Conservation (phyloP, 2,329 filamentous ascomycete species). For the Pseudogymnoascus sp. region DNA sequence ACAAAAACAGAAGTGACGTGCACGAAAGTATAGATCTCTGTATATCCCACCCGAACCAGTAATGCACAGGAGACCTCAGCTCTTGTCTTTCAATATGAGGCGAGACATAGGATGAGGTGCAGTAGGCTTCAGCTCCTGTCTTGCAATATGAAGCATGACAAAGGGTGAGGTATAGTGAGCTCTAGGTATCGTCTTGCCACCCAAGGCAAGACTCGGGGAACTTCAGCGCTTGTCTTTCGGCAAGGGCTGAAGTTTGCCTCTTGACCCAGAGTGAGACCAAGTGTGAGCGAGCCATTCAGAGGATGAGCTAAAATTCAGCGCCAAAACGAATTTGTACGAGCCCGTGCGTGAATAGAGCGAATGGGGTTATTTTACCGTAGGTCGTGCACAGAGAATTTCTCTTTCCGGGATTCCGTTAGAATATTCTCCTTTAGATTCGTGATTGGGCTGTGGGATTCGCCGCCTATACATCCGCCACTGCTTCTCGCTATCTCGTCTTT, state of each 20-base stretch:
- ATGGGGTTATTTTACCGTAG: neutral
- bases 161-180: neutral
- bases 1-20: neutral
- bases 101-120: neutral
- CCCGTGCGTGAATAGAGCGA: neutral
- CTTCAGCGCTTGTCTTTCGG: neutral
- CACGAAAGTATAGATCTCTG: neutral
- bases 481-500: neutral
- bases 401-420: neutral
- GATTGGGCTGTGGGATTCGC: neutral
- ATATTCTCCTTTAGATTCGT: neutral
- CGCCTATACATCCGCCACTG: neutral
- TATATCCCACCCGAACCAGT: neutral
- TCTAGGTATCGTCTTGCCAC: neutral
- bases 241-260: too few relatives aligned
- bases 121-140: neutral
- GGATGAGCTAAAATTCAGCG: neutral
- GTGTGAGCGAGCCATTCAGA: neutral
- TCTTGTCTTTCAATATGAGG: neutral
- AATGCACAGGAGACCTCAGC: neutral
- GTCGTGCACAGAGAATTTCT: neutral
- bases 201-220: neutral
- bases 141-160: neutral
- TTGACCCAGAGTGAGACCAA: neutral
- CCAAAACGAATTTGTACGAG: neutral